Evolutionary conservation across 805 yeast genomes (phyloP).

Genomic region (Nakazawaea wyomingensis): DNA sequence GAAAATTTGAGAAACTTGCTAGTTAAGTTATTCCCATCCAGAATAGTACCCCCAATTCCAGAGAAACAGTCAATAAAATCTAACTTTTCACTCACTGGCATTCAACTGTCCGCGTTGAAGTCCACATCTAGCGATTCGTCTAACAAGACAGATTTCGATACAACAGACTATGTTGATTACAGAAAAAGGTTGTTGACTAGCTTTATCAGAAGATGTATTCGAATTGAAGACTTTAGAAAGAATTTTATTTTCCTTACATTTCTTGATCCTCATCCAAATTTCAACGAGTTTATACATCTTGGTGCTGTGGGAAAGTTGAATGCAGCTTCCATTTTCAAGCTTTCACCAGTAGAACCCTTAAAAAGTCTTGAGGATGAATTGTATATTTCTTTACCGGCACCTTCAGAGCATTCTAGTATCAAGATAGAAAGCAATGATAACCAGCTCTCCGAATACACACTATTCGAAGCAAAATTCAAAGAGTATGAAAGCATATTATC

Average conservation of each 20-base stretch:
- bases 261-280: slow-evolving; percentile 77
- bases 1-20: slow-evolving; percentile 74
- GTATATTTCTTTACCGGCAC: slow-evolving; percentile 59
- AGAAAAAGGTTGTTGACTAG: slow-evolving; percentile 70
- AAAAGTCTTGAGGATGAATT: slow-evolving; percentile 46
- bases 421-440: slow-evolving; percentile 20
- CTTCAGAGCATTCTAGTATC: slow-evolving; percentile 33
- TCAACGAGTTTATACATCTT: slow-evolving; percentile 66
- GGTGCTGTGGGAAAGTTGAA: slow-evolving; percentile 47
- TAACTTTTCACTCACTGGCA: slow-evolving; percentile 14
- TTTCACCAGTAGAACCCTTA: slow-evolving; percentile 56
- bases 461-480: slow-evolving; percentile 26
- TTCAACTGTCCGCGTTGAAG: slow-evolving; percentile 5
- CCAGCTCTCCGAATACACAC: slow-evolving; percentile 23
- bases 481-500: slow-evolving; percentile 28
- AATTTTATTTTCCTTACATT: slow-evolving; percentile 69
- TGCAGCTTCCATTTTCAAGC: slow-evolving; percentile 50
- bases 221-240: slow-evolving; percentile 48
- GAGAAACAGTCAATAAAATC: slow-evolving; percentile 62
- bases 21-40: slow-evolving; percentile 69
- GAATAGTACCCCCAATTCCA: slow-evolving; percentile 91
- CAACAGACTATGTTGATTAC: slow-evolving; percentile 38
- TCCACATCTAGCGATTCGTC: background rate
- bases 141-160: background rate
- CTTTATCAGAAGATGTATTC: slow-evolving; percentile 72